These are phyloP conservation scores for Lathyrus oleraceus DNA, from an alignment of 306 rosid species.

Conservation along the genomic window DNA sequence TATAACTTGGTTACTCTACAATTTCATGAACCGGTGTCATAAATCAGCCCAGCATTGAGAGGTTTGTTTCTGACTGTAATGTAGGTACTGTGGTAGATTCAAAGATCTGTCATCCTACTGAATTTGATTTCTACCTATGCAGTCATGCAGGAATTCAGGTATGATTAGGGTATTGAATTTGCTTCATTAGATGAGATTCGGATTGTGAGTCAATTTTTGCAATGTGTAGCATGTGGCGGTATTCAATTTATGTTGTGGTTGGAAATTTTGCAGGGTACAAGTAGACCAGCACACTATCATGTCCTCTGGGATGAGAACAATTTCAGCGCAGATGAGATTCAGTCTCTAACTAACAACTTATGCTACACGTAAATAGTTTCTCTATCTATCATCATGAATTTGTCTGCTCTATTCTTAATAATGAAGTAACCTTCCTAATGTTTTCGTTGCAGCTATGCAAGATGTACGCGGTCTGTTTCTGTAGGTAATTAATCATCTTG, in stretches of 20 bases:
- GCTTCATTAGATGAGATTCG: neutral
- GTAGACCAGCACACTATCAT: slow-evolving; percentile 98
- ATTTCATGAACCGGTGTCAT: neutral
- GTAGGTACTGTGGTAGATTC: slow-evolving; percentile 92
- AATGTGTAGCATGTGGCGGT: neutral
- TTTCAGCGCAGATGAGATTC: slow-evolving; percentile 49
- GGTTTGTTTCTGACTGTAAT: slow-evolving; percentile 18
- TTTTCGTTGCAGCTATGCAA: slow-evolving; percentile 62
- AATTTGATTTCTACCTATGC: slow-evolving; percentile 86
- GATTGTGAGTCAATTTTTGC: neutral
- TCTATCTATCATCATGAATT: neutral
- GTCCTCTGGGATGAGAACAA: slow-evolving; percentile 91
- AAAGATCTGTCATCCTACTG: slow-evolving; percentile 85
- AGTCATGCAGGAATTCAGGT: slow-evolving; percentile 97
- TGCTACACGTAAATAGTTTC: slow-evolving; percentile 70
- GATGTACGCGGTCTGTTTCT: slow-evolving; percentile 93
- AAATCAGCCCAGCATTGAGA: neutral
- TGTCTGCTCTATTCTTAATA: neutral
- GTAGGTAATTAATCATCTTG: slow-evolving; percentile 43
- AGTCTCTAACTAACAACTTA: slow-evolving; percentile 74
- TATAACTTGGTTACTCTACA: neutral
- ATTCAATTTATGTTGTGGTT: slow-evolving; percentile 14
- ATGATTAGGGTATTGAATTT: neutral
- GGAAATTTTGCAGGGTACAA: slow-evolving; percentile 64
- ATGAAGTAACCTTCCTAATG: slow-evolving; percentile 18